These are phyloP conservation scores for Elaeis oleifera DNA, from an alignment of 202 grass and related monocot species.

Conservation along the genomic window DNA sequence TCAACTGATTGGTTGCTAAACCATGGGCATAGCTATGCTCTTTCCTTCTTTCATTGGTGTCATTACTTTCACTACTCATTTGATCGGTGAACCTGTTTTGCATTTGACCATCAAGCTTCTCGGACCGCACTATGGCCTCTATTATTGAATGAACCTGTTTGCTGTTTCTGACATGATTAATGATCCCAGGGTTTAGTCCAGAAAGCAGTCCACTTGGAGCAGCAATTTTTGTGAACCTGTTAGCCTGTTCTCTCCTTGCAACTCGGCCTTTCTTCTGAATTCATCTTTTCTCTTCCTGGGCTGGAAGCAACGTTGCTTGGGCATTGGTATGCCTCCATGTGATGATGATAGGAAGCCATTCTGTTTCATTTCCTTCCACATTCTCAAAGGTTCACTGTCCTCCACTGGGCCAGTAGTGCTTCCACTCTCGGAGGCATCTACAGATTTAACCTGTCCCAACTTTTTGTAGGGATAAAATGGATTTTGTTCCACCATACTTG, in stretches of 20 bases:
- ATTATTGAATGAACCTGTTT: constrained; percentile 98
- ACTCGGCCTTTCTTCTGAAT: constrained; percentile 29
- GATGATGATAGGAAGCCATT: constrained; percentile 91
- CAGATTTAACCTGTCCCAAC: constrained; percentile 39
- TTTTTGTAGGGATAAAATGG: constrained; percentile 87
- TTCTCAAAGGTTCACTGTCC: constrained; percentile 57
- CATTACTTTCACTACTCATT: constrained; percentile 38
- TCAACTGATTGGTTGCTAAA: constrained; percentile 2
- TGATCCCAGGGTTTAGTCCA: constrained; percentile 93
- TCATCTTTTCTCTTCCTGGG: constrained; percentile 69
- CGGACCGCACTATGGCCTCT: constrained; percentile 71
- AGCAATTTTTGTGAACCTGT: constrained; percentile 58
- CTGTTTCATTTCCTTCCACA: constrained; percentile 95
- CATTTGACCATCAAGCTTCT: constrained; percentile 42
- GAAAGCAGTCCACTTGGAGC: constrained; percentile 88
- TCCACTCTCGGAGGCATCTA: constrained; percentile 60
- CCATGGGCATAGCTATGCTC: constrained; percentile 14
- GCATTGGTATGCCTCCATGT: constrained; percentile 36
- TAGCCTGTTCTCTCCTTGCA: constrained; percentile 33
- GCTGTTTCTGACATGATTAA: constrained; percentile 98
- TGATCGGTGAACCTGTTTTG: constrained; percentile 11
- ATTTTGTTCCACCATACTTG: constrained; percentile 45
- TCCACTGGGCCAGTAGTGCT: constrained; percentile 61
- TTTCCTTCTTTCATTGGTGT: constrained; percentile 30
- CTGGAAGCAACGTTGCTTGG: constrained; percentile 45